Conservation (phyloP, 805 yeast genomes). For the Ogataea henricii region DNA sequence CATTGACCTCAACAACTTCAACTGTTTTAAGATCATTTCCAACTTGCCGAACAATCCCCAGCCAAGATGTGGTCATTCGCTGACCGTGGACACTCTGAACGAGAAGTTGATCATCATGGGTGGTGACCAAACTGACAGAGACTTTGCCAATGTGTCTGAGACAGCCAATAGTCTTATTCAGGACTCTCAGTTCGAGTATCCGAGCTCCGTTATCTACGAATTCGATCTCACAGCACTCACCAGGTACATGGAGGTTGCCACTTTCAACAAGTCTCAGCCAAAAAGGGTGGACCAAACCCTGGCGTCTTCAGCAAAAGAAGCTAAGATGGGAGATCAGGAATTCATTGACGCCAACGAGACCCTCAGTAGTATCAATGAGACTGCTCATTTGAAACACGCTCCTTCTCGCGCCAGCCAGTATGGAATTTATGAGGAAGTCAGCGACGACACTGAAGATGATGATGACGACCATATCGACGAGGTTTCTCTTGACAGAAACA, state of each 20-base stretch:
- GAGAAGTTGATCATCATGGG: conserved; percentile 85
- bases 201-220: conserved; percentile 39
- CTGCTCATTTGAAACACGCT: conserved; percentile 14
- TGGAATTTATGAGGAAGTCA: conserved; percentile 22
- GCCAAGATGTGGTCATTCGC: conserved; percentile 88
- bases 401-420: conserved; percentile 22
- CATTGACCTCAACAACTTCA: conserved; percentile 69
- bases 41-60: conserved; percentile 61
- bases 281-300: neutral
- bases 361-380: conserved; percentile 6
- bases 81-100: conserved; percentile 66
- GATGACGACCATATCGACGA: neutral
- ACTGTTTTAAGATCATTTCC: conserved; percentile 61
- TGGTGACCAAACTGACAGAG: conserved; percentile 78
- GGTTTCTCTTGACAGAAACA: neutral
- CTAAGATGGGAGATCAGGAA: conserved; percentile 6
- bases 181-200: conserved; percentile 33
- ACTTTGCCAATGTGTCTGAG: conserved; percentile 32
- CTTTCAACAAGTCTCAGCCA: neutral
- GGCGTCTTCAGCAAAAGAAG: neutral
- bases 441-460: conserved; percentile 17
- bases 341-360: conserved; percentile 20
- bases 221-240: conserved; percentile 33
- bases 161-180: conserved; percentile 26
- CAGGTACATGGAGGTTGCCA: conserved; percentile 28